Base-by-base conservation (phyloP, 768 basidiomycete species). In the Rossbeevera mucosa region DNA sequence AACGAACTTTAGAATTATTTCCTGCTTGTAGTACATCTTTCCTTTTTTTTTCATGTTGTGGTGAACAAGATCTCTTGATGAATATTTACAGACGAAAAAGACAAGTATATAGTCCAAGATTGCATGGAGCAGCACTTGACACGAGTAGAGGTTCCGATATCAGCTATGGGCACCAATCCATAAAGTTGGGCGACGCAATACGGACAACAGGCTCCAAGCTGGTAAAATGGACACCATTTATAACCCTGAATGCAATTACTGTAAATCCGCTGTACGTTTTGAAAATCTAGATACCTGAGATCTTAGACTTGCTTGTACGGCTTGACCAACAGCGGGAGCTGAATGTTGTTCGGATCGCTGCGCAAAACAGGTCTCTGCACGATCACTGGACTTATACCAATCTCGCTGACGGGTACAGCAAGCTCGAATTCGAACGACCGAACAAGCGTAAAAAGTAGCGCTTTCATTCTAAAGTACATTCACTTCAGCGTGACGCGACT, bases 1-100 rank as follows among this genome's bases (percentile, higher is more conserved):
- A 94, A 90, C 79, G 91, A 88, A 72, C 80, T 84, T 55, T 94
- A 95, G 71, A 85, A 87, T 67, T 97, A 94, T 71, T 98, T 98
- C 72, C 91, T 96, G 86, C 87, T 96, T 62, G 92, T 93, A 5
- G 92, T 93, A 55, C 14, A 65, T 55, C 40, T 28, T 4, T 13
- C 13, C 20, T 45, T 9, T 36, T n/a, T 18, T 2, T 18, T 7
- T 5, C 13, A n/a, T n/a, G n/a, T n/a, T n/a, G n/a, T n/a, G n/a
- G n/a, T n/a, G n/a, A n/a, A n/a, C n/a, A n/a, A n/a, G 29, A 36
- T n/a, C 4, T 36, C 9, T 36, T 4, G n/a, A 36, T 36, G 43
- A 8, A 14, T 16, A 13, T 40, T 41, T 14, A 3, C 26, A 65
- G 64, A 90, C 60, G 90, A 94, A 77, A 94, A 90, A 80, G 94